A percentile compares a stretch with the other conserved stretches of the same genome.
Conservation (phyloP, 2,329 filamentous ascomycete genomes). For the Clathrospora elynae region DNA sequence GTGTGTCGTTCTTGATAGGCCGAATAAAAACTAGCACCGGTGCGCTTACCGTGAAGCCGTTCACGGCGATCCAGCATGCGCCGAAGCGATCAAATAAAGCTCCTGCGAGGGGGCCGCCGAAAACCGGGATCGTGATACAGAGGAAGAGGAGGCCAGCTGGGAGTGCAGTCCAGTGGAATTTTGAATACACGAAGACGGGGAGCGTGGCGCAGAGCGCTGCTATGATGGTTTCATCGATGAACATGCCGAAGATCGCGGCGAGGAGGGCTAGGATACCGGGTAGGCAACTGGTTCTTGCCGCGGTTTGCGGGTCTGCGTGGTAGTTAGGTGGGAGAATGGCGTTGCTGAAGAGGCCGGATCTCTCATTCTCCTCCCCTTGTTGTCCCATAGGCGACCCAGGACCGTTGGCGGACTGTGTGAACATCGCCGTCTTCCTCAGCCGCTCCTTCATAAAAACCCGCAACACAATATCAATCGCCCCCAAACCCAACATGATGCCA, state of each 20-base stretch:
- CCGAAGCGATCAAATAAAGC: slow-evolving; percentile 58
- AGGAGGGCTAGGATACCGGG: slow-evolving; percentile 50
- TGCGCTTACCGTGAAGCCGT: slow-evolving; percentile 60
- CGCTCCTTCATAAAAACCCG: slow-evolving; percentile 24
- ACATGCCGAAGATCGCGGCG: slow-evolving; percentile 60
- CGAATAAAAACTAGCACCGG: slow-evolving; percentile 68
- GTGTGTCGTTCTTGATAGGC: slow-evolving; percentile 62
- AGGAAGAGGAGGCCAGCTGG: slow-evolving; percentile 60
- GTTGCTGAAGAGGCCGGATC: neutral
- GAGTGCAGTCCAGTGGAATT: slow-evolving; percentile 56
- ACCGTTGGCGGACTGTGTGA: neutral
- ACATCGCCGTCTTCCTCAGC: neutral
- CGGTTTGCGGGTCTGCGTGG: neutral
- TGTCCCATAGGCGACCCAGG: neutral
- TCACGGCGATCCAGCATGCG: slow-evolving; percentile 64
- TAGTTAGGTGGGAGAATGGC: neutral
- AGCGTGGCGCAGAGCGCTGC: slow-evolving; percentile 60
- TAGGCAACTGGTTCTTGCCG: slow-evolving; percentile 9
- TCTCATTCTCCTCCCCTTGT: neutral
- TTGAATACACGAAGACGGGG: slow-evolving; percentile 56
- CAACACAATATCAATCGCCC: slow-evolving; percentile 16
- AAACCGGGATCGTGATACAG: slow-evolving; percentile 61
- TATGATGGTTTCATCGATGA: slow-evolving; percentile 54
- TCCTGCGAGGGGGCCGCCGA: slow-evolving; percentile 62
- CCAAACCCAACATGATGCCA: slow-evolving; percentile 17